Conservation (phyloP, 2,329 filamentous ascomycete species). For the Phoma sp. region DNA sequence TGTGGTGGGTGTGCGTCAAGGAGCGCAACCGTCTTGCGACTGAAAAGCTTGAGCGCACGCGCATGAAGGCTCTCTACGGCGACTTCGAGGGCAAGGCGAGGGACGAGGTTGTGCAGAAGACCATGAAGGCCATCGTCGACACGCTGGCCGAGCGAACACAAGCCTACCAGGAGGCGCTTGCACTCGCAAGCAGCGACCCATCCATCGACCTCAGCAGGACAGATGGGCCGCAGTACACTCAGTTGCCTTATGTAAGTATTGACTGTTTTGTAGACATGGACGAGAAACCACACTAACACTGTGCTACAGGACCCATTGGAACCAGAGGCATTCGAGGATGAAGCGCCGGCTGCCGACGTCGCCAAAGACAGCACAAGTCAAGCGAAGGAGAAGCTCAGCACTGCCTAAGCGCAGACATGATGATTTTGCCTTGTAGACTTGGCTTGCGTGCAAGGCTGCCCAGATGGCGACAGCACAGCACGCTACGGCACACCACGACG, state of each 20-base stretch:
- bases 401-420: slow-evolving; percentile 9
- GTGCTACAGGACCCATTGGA: slow-evolving; percentile 27
- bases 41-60: slow-evolving; percentile 69
- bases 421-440: neutral
- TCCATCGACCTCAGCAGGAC: slow-evolving; percentile 34
- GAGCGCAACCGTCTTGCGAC: slow-evolving; percentile 92
- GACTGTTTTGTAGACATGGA: neutral
- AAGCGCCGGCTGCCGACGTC: slow-evolving; percentile 13
- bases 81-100: slow-evolving; percentile 69
- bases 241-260: slow-evolving; percentile 33
- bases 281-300: slow-evolving; percentile 8
- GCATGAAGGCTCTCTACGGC: slow-evolving; percentile 75
- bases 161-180: slow-evolving; percentile 79
- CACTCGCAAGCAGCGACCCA: slow-evolving; percentile 63
- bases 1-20: slow-evolving; percentile 95
- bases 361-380: slow-evolving; percentile 14
- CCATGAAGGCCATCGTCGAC: slow-evolving; percentile 83
- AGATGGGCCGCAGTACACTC: slow-evolving; percentile 35
- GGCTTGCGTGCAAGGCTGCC: neutral
- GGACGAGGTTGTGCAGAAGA: slow-evolving; percentile 72
- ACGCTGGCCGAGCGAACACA: slow-evolving; percentile 87
- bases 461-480: neutral
- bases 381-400: slow-evolving; percentile 23
- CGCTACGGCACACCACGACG: neutral
- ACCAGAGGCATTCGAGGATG: slow-evolving; percentile 19